Evolutionary conservation across 768 basidiomycete species (phyloP), one percentile per base, ranked within the genome.

Genomic region (Phlebiopsis gigantea): DNA sequence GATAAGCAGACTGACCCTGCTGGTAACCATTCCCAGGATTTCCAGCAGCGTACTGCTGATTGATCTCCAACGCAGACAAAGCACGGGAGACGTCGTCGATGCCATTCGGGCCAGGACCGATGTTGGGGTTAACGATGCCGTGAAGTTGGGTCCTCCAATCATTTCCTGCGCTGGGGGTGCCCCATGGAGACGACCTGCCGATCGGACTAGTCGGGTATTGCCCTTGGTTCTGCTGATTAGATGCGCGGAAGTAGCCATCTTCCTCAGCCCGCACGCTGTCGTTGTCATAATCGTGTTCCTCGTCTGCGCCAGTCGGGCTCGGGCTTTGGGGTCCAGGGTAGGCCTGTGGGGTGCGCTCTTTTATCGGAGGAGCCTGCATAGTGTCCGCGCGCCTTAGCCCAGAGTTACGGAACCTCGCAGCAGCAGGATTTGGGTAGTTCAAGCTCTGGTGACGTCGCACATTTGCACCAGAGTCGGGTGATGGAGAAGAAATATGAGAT

Each of bases 381-480:
- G 90, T 92, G 22, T 88, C 90, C 24, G 88, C 82, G 57, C 90
- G 85, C 67, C 83, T 88, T 57, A 92, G 79, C 41, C 80, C 79
- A 28, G 75, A 64, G 12, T 75, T 71, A 65, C 83, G 80, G 46
- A 74, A 74, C 52, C 82, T 79, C 26, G 67, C 64, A 14, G 77
- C 75, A 47, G 74, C 75, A n/a, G 75, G 77, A 17, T 83, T 78
- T 26, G 87, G 84, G 62, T 88, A 83, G 24, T 86, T 93, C 48
- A 93, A 78, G 55, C 87, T 89, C 56, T 87, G 85, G 68, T 92
- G 88, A 57, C 91, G 78, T 41, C 91, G 85, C 25, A 93, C 88
- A 47, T 79, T 80, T 0, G 86, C 80, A 45, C 72, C 79, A n/a
- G 80, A 57, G 22, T 65, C 52, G 28, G 88, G 83, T 53, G 89